Conservation (phyloP, 257 asterid species). For the Craterostigma plantagineum region DNA sequence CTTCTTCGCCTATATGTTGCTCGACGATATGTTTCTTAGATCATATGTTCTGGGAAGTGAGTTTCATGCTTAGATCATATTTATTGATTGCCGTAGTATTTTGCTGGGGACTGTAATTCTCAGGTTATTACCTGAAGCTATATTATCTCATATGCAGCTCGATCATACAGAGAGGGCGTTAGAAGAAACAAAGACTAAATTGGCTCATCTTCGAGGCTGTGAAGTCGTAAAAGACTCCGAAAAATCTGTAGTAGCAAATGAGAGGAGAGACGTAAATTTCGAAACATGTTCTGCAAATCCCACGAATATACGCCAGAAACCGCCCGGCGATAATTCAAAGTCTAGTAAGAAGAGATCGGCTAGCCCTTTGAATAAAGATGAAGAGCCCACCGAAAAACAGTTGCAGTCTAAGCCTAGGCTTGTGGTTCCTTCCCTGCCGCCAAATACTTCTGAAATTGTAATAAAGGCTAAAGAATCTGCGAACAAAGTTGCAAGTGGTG, state of each 20-base stretch:
- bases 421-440: too few species aligned
- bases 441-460: too few species aligned
- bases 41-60: too few species aligned
- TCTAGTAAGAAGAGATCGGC: neutral
- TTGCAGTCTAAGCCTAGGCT: too few species aligned
- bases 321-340: too few species aligned
- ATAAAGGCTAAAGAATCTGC: too few species aligned
- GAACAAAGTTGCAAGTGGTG: conserved; percentile 8
- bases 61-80: too few species aligned
- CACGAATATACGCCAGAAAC: too few species aligned
- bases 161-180: conserved; percentile 32
- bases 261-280: conserved; percentile 9
- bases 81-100: too few species aligned
- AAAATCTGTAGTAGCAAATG: conserved; percentile 11
- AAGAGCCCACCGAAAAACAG: conserved; percentile 6
- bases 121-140: conserved; percentile 4
- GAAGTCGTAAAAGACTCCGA: conserved; percentile 16
- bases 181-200: conserved; percentile 31
- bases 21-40: too few species aligned
- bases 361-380: conserved; percentile 9
- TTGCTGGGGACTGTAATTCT: neutral
- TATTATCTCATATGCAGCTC: conserved; percentile 27
- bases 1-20: too few species aligned
- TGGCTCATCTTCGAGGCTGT: conserved; percentile 32
- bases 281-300: conserved; percentile 17